Base-by-base conservation (phyloP, 768 basidiomycete species). In the Postia placenta region DNA sequence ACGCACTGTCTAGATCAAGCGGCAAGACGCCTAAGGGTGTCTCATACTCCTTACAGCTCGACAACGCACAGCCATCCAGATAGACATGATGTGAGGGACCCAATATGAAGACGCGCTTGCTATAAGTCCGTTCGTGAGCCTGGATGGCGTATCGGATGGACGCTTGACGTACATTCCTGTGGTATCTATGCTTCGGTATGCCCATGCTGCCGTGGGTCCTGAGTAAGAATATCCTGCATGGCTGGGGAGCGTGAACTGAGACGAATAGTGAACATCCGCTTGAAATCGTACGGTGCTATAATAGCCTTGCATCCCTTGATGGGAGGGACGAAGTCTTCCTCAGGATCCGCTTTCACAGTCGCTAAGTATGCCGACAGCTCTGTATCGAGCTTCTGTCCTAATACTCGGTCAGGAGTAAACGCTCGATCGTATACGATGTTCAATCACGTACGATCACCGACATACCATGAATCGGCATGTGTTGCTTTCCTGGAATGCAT, bases 201-300 rank as follows among this genome's bases (percentile, higher is more conserved):
- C 95, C 92, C 92, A 98, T 2, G 92, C 95, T 2, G 96, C 95
- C 0, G 94, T 76, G 4, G 81, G 83, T 19, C 96, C 96, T 47
- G 93, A 96, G 68, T 96, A 98, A 4, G 83, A 78, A 69, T 94
- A 97, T 4, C 96, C 96, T 2, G 96, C 96, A 66, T 99, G 96
- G 9, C 94, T 97, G 63, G 30, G 22, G 20, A 12, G 4, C 20
- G 11, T 2, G n/a, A 1, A 20, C 11, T 30, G 26, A 17, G 14
- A 4, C 20, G 23, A 23, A 48, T 23, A 1, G 27, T 26, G 11
- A 20, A 42, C 44, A 30, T 24, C 35, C 30, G 35, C 36, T 33
- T 17, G 24, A 38, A 36, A n/a, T 74, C 91, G 57, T 59, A 97
- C 93, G 96, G 96, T 17, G 88, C 94, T 39, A 99, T 94, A 62